Percentiles rank a stretch among this genome's conserved stretches.
phyloP scores from a whole-genome alignment of 1,284 basidiomycete genomes.

The Rhizoctonia solani region DNA sequence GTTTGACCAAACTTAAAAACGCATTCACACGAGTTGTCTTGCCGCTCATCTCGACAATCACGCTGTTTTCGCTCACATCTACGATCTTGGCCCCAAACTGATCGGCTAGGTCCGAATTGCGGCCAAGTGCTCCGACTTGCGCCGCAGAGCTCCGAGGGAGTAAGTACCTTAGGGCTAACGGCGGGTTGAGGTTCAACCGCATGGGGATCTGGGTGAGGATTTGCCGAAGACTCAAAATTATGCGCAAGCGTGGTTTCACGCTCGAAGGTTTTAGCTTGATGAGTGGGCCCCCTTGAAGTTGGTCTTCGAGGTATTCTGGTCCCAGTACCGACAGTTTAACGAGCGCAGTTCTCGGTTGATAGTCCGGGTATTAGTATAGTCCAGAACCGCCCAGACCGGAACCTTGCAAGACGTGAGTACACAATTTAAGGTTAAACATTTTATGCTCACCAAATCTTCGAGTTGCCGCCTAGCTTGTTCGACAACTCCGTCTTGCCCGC shows the following conservation, averaged over 20 bases:
- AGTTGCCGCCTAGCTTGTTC: constrained; percentile 95
- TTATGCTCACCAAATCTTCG: constrained; percentile 88
- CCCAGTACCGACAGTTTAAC: constrained; percentile 96
- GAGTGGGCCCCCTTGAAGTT: constrained; percentile 80
- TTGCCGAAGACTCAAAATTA: constrained; percentile 67
- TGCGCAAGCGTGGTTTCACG: constrained; percentile 72
- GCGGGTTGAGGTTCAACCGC: constrained; percentile 39
- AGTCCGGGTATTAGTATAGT: constrained; percentile 89
- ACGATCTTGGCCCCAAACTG: constrained; percentile 95
- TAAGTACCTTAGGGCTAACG: constrained; percentile 50
- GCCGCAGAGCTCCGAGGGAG: constrained; percentile 83
- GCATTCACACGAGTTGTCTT: constrained; percentile 92
- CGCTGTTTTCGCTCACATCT: constrained; percentile 91
- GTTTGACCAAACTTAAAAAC: constrained; percentile 89
- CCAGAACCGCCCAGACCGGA: constrained; percentile 95
- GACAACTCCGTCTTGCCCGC: constrained; percentile 96
- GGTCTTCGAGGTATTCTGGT: constrained; percentile 94
- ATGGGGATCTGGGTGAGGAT: constrained; percentile 44
- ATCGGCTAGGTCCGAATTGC: constrained; percentile 82
- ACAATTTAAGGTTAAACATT: constrained; percentile 16
- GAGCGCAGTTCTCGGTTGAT: constrained; percentile 89
- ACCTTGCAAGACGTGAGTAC: constrained; percentile 59
- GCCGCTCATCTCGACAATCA: constrained; percentile 93
- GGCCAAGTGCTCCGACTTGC: constrained; percentile 88
- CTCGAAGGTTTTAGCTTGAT: constrained; percentile 68